Percentiles rank a stretch among this genome's conserved stretches.
Conservation (phyloP, 2,329 filamentous ascomycete genomes). For the Aureobasidium sp. region DNA sequence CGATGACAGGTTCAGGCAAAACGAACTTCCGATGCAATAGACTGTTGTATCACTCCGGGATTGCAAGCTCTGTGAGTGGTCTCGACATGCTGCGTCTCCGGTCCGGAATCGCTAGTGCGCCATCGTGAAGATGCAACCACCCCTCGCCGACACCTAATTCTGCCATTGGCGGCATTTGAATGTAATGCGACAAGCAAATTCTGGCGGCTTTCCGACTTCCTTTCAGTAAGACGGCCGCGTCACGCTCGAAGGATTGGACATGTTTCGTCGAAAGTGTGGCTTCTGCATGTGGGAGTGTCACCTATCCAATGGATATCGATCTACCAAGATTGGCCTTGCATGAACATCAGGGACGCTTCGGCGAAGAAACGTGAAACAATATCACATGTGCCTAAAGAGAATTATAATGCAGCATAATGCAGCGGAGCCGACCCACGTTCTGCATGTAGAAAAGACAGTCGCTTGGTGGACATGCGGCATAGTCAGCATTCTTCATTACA, state of each 20-base stretch:
- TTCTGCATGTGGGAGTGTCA: neutral
- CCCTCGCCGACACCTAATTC: neutral
- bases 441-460: neutral
- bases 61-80: neutral
- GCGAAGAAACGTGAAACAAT: neutral
- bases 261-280: neutral
- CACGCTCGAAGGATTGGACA: neutral
- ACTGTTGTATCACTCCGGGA: neutral
- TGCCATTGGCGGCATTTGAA: neutral
- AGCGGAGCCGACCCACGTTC: neutral
- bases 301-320: neutral
- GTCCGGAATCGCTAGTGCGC: neutral
- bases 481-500: neutral
- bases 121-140: neutral
- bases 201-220: neutral
- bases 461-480: neutral
- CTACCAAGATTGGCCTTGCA: conserved; percentile 2
- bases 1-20: neutral
- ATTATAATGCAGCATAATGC: neutral
- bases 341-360: neutral
- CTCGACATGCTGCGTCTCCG: neutral
- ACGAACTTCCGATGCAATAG: neutral
- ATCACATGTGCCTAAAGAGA: neutral
- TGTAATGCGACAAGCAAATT: neutral
- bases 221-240: neutral